Conservation (phyloP, 805 yeast species). For the Yamadazyma kitorensis region DNA sequence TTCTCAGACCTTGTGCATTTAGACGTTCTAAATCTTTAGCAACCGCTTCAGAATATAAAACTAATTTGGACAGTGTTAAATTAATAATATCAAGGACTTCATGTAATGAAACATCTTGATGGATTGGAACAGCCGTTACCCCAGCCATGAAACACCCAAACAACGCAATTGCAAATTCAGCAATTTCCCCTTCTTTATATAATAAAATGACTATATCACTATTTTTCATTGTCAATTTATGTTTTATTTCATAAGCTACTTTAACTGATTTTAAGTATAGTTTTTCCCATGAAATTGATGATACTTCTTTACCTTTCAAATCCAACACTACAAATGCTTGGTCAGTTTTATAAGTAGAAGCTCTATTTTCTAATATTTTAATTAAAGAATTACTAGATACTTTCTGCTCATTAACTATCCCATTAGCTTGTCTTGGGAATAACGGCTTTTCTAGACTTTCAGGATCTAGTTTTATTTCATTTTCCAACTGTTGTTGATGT, state of each 20-base stretch:
- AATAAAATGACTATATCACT: constrained; percentile 83
- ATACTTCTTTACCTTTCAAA: constrained; percentile 74
- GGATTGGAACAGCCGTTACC: constrained; percentile 90
- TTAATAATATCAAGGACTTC: constrained; percentile 73
- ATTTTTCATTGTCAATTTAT: constrained; percentile 67
- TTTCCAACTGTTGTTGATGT: constrained; percentile 29
- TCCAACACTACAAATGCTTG: constrained; percentile 73
- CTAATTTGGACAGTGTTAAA: constrained; percentile 71
- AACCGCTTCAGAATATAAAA: constrained; percentile 78
- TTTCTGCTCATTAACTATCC: constrained; percentile 14
- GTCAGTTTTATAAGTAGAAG: constrained; percentile 57
- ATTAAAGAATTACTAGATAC: constrained; percentile 50
- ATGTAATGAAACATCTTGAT: constrained; percentile 62
- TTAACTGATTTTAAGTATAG: constrained; percentile 79
- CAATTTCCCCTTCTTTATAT: constrained; percentile 78
- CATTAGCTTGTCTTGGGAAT: constrained; percentile 46
- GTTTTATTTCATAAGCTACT: constrained; percentile 78
- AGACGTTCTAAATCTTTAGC: constrained; percentile 70
- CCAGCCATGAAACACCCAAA: constrained; percentile 93
- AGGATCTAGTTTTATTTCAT: constrained; percentile 24
- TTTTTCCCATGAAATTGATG: constrained; percentile 85
- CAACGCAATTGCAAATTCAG: constrained; percentile 82
- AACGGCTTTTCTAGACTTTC: constrained; percentile 54
- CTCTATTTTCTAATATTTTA: constrained; percentile 70
- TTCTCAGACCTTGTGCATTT: constrained; percentile 30